phyloP scores from a whole-genome alignment of 441 rosid genomes.

The Mallotus repandus region DNA sequence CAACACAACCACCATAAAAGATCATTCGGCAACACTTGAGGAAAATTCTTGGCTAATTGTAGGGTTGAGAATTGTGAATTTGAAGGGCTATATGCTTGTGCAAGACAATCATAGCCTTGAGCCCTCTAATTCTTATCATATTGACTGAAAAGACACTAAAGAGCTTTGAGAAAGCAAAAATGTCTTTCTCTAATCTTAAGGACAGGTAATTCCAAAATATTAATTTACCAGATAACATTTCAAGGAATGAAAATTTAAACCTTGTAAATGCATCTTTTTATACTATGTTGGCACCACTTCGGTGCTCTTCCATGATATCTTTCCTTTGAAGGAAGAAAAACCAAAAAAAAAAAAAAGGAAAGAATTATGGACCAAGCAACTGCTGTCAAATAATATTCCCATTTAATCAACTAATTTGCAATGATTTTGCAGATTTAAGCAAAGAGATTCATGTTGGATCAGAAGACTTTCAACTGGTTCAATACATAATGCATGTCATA shows the following conservation, averaged over 20 bases:
- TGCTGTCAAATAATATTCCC: not conserved
- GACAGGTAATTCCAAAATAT: not conserved
- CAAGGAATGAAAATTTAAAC: not conserved
- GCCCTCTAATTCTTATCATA: not conserved
- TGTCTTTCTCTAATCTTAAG: not conserved
- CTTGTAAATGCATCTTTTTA: not conserved
- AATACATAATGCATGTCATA: not conserved
- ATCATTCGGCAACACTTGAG: not conserved
- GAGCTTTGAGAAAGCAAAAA: not conserved
- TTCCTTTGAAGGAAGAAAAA: not conserved
- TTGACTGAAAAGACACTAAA: not conserved
- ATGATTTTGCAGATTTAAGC: not conserved
- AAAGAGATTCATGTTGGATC: not conserved
- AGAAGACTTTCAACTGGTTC: not conserved
- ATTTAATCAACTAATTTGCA: not conserved
- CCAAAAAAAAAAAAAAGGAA: not conserved
- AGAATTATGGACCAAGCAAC: not conserved
- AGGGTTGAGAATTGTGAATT: not conserved
- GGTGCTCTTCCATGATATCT: not conserved
- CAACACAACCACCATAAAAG: not conserved
- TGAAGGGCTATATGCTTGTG: not conserved
- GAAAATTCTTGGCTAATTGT: not conserved
- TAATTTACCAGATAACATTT: not conserved
- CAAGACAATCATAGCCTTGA: not conserved
- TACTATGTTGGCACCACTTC: not conserved